phyloP scores from a whole-genome alignment of 192 early-diverging fungal species.

The Pilaira anomala region DNA sequence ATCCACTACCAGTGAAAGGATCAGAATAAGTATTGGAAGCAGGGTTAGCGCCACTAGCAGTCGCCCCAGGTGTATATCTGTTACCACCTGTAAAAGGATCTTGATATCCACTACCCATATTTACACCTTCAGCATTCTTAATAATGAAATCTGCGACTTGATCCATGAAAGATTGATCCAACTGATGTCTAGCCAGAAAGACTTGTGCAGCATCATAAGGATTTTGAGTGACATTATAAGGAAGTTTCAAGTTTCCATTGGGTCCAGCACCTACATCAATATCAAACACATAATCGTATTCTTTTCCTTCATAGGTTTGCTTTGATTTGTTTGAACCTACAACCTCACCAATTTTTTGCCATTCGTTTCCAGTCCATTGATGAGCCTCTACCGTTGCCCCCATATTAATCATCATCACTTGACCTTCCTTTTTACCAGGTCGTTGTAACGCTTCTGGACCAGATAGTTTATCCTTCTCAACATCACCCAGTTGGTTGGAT shows the following conservation, averaged over 20 bases:
- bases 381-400: constrained; percentile 75
- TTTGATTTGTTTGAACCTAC: constrained; percentile 82
- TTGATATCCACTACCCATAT: constrained; percentile 45
- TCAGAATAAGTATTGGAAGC: constrained; percentile 23
- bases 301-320: constrained; percentile 76
- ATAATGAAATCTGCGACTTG: constrained; percentile 94
- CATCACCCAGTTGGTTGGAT: constrained; percentile 74
- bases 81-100: constrained; percentile 53
- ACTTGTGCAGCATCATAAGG: constrained; percentile 89
- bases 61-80: not conserved
- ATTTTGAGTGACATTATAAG: constrained; percentile 89
- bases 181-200: constrained; percentile 79
- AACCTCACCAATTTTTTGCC: constrained; percentile 91
- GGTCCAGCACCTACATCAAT: constrained; percentile 86
- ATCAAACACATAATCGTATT: constrained; percentile 98
- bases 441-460: constrained; percentile 68
- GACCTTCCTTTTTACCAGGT: constrained; percentile 76
- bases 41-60: not conserved
- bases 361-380: constrained; percentile 72
- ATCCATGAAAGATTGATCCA: constrained; percentile 84
- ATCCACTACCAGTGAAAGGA: constrained; percentile 47
- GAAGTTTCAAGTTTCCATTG: constrained; percentile 73
- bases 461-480: constrained; percentile 79
- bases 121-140: constrained; percentile 69
- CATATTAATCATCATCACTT: constrained; percentile 85